Base-by-base conservation (phyloP, 768 basidiomycete species). In the Calocybe gangraenosa region DNA sequence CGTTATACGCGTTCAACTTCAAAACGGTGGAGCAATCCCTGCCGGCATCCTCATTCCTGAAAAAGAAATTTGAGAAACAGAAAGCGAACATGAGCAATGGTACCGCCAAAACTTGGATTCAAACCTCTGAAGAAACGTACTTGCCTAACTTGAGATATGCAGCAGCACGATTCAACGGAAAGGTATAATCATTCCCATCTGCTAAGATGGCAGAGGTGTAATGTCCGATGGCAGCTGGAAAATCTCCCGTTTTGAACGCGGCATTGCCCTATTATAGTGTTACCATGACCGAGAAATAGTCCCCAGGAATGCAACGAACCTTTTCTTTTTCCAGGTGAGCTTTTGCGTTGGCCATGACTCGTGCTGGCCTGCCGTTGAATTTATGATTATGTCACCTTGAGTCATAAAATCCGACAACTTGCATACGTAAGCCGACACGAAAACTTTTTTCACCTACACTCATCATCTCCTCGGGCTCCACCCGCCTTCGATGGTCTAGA, bases 71-170 rank as follows among this genome's bases (percentile, higher is more conserved):
- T n/a, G n/a, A n/a, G n/a, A n/a, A n/a, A n/a, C n/a, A n/a, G n/a
- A n/a, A 5, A 28, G 11, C 11, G 11, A 28, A 28, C 25, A 28
- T 28, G 25, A 28, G 11, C 11, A 28, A 28, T 28, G 25, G 11
- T 28, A 6, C 11, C 6, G 25, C 25, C 11, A 28, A 11, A 28
- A 11, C 6, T 11, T 11, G 11, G 6, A 11, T 11, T 11, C 33
- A 21, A 25, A 30, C 19, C 28, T 34, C 43, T 22, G 34, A 43
- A 42, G 47, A 55, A 65, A 84, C 91, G 70, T 73, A 92, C 92
- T 95, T 96, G 78, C 82, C 84, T 69, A 95, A 78, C 74, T 92
- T 94, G 49, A 97, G 76, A 69, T 94, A 94, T 20, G 92, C 90
- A 28, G 90, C 87, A 2, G 92, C 89, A 35, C 94, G 81, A 60